Evolutionary conservation across 2,329 filamentous ascomycete genomes (phyloP).

Genomic region (Fonsecaea monophora): DNA sequence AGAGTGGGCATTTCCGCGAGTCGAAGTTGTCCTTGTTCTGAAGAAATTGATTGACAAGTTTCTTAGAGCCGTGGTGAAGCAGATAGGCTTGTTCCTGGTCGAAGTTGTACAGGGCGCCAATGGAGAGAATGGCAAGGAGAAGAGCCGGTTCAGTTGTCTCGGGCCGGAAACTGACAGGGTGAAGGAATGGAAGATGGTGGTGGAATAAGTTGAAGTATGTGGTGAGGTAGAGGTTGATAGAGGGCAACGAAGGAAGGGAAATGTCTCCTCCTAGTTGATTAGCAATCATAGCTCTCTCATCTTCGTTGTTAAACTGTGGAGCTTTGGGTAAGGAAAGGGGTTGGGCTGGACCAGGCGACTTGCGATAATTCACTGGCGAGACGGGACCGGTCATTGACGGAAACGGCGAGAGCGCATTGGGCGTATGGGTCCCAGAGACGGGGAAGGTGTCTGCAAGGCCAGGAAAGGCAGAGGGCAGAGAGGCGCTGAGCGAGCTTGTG

Average conservation of each 20-base stretch:
- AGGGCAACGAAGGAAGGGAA: constrained; percentile 78
- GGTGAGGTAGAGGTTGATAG: constrained; percentile 88
- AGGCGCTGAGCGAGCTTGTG: constrained; percentile 63
- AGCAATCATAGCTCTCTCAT: constrained; percentile 87
- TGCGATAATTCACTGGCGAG: constrained; percentile 71
- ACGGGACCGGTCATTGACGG: constrained; percentile 71
- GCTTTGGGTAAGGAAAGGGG: constrained; percentile 70
- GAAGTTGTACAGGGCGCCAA: constrained; percentile 94
- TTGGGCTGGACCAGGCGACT: constrained; percentile 72
- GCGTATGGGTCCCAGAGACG: constrained; percentile 71
- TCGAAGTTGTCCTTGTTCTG: constrained; percentile 99
- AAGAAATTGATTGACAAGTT: constrained; percentile 94
- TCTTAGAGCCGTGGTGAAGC: constrained; percentile 96
- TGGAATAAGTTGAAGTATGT: constrained; percentile 98
- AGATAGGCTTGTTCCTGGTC: constrained; percentile 97
- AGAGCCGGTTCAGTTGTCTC: constrained; percentile 80
- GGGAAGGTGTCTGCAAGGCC: constrained; percentile 76
- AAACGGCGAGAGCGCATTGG: constrained; percentile 76
- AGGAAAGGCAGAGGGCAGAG: constrained; percentile 69
- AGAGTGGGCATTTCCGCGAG: constrained; percentile 93
- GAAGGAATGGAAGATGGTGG: constrained; percentile 93
- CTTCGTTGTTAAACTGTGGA: constrained; percentile 82
- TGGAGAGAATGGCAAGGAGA: constrained; percentile 87
- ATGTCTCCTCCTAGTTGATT: constrained; percentile 85
- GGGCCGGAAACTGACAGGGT: constrained; percentile 87